phyloP scores from a whole-genome alignment of 1,139 yeast species.

The Wickerhamiella pararugosa region DNA sequence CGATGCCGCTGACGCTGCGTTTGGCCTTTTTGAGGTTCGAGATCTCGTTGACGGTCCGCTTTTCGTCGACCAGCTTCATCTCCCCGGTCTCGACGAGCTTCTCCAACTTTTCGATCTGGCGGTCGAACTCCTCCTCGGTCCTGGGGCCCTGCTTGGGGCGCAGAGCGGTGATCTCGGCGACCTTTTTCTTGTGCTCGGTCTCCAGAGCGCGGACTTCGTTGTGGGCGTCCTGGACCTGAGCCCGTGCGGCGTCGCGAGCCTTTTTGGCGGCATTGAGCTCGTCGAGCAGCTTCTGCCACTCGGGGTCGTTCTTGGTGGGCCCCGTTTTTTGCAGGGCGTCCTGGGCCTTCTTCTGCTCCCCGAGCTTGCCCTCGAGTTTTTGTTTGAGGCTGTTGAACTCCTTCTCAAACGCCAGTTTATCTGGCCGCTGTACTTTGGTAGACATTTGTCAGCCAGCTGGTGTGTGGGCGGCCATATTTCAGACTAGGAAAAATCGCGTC shows the following conservation, averaged over 20 bases:
- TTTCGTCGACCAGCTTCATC: constrained; percentile 83
- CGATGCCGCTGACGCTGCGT: constrained; percentile 64
- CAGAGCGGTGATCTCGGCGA: constrained; percentile 55
- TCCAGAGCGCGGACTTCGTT: constrained; percentile 67
- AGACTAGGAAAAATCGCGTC: too few species aligned
- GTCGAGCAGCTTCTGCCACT: constrained; percentile 48
- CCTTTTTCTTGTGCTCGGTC: constrained; percentile 56
- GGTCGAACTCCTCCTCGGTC: constrained; percentile 64
- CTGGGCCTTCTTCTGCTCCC: constrained; percentile 21
- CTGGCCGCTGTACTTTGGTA: constrained; percentile 19
- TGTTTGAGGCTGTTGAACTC: constrained; percentile 56
- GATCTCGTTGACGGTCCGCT: constrained; percentile 73
- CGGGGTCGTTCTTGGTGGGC: constrained; percentile 24
- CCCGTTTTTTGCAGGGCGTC: constrained; percentile 16
- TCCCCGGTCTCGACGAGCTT: constrained; percentile 62
- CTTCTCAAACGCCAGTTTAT: constrained; percentile 41
- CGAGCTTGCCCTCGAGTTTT: constrained; percentile 20
- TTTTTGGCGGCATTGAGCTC: constrained; percentile 51
- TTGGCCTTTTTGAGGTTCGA: constrained; percentile 66
- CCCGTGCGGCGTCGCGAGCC: constrained; percentile 39
- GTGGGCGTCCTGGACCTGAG: constrained; percentile 31
- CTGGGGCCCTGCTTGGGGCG: constrained; percentile 59
- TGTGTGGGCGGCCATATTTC: background rate
- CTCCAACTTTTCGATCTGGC: constrained; percentile 56
- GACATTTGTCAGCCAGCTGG: background rate